Conservation (phyloP, 1,284 basidiomycete species). For the Trametes sp. region DNA sequence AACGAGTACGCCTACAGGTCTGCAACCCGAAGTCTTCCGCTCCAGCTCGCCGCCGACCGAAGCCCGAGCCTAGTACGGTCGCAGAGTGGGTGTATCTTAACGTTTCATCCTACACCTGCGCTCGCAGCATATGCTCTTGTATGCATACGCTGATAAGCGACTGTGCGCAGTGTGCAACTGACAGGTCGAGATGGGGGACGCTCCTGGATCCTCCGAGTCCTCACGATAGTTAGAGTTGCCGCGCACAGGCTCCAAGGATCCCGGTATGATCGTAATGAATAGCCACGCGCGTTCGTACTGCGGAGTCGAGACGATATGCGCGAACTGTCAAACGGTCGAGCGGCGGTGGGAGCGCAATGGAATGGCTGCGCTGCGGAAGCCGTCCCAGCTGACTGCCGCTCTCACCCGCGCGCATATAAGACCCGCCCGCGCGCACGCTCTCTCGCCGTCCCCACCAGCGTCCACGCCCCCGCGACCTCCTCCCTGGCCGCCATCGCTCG, state of each 20-base stretch:
- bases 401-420: conserved; percentile 26
- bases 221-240: neutral
- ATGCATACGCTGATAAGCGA: neutral
- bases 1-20: neutral
- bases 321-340: neutral
- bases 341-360: conserved; percentile 5
- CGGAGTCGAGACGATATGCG: neutral
- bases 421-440: neutral
- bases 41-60: neutral
- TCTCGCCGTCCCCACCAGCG: neutral
- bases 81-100: neutral
- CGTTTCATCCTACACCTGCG: neutral
- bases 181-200: neutral
- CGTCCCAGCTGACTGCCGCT: conserved; percentile 24
- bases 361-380: conserved; percentile 20
- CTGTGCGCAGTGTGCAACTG: neutral
- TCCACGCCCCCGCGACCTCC: neutral
- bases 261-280: neutral
- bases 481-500: neutral
- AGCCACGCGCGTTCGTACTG: neutral
- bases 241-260: neutral
- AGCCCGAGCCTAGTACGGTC: neutral
- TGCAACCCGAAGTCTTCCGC: neutral
- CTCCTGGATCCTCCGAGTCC: neutral
- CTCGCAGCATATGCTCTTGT: neutral